These are phyloP conservation scores for Annulohypoxylon nitens DNA, from an alignment of 495 filamentous ascomycete species.

Conservation along the genomic window DNA sequence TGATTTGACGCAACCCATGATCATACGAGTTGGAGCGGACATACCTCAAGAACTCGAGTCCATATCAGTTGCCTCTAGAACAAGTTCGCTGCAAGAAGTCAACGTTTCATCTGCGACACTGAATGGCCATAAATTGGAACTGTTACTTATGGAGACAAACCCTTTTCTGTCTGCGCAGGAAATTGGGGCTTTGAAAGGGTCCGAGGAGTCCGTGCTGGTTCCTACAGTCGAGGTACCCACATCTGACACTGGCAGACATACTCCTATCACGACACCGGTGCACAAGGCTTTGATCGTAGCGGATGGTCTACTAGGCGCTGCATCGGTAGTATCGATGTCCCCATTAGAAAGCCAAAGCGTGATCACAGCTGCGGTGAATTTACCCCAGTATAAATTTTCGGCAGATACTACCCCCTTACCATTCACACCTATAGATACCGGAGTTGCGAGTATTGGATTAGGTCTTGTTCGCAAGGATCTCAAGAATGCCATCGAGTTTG, in stretches of 20 bases:
- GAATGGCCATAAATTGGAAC: constrained; percentile 77
- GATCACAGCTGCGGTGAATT: constrained; percentile 58
- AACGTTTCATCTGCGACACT: constrained; percentile 76
- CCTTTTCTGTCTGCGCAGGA: constrained; percentile 61
- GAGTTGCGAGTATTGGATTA: constrained; percentile 69
- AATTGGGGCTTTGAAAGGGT: constrained; percentile 45
- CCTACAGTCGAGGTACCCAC: constrained; percentile 77
- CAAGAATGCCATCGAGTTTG: constrained; percentile 75
- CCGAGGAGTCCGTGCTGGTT: constrained; percentile 73
- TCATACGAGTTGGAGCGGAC: constrained; percentile 58
- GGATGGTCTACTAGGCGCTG: constrained; percentile 68
- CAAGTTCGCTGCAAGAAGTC: constrained; percentile 60
- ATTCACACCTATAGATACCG: constrained; percentile 55
- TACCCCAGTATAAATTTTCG: constrained; percentile 50
- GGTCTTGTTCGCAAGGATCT: constrained; percentile 74
- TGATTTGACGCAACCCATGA: constrained; percentile 56
- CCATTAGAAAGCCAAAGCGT: constrained; percentile 51
- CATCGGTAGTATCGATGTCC: constrained; percentile 55
- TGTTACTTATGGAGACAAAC: constrained; percentile 73
- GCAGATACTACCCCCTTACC: constrained; percentile 53
- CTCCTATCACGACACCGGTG: constrained; percentile 81
- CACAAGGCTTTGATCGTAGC: constrained; percentile 84
- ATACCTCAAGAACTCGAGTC: constrained; percentile 32
- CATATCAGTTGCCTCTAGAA: constrained; percentile 45
- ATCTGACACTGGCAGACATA: constrained; percentile 69